phyloP scores from a whole-genome alignment of 495 filamentous ascomycete species.

The Astrothelium subdiscretum region DNA sequence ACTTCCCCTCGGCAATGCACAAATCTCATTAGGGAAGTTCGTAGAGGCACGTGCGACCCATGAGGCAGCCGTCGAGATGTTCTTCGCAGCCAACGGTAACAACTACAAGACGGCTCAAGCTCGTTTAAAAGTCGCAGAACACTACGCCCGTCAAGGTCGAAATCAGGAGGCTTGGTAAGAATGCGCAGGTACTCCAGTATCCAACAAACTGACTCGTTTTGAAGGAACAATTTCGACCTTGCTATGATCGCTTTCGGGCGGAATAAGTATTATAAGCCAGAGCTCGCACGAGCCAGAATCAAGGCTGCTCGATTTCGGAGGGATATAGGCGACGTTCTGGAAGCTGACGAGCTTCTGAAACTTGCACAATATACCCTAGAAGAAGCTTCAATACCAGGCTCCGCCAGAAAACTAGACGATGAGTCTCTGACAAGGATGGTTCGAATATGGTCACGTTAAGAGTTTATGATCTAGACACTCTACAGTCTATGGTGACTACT shows the following conservation, averaged over 20 bases:
- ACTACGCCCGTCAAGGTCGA: neutral
- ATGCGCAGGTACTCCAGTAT: no score
- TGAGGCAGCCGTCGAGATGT: neutral
- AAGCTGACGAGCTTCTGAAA: neutral
- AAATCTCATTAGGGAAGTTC: neutral
- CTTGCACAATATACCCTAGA: neutral
- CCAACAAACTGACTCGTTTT: no score
- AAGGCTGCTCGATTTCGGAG: neutral
- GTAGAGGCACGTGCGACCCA: neutral
- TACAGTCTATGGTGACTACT: no score
- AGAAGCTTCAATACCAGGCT: neutral
- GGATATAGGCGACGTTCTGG: neutral
- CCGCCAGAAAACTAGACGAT: neutral
- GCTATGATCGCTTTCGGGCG: neutral
- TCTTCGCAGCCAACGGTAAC: neutral
- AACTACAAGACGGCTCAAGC: neutral
- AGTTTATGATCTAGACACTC: no score
- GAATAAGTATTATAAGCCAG: neutral
- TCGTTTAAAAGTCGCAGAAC: neutral
- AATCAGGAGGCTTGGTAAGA: neutral
- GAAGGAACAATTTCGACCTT: neutral
- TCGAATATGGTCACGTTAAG: neutral
- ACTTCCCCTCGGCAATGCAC: neutral
- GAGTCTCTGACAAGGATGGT: neutral
- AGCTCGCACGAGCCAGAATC: neutral